Conservation (phyloP, 1,284 basidiomycete genomes). For the Anthracocystis walkeri region DNA sequence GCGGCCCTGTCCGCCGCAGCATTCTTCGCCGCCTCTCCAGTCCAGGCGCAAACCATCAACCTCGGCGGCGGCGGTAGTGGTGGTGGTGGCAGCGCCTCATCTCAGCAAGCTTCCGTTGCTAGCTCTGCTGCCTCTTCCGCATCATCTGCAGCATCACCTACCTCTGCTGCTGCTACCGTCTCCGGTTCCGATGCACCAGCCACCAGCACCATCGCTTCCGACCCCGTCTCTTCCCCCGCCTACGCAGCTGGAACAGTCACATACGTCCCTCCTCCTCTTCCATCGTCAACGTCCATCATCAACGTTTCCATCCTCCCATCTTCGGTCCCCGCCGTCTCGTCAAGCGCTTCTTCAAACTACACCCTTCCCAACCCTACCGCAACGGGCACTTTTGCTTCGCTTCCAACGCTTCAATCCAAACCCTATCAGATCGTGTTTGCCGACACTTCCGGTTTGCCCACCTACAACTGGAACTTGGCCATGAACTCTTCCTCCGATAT, state of each 20-base stretch:
- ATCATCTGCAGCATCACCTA: constrained; percentile 5
- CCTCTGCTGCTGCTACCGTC: constrained; percentile 21
- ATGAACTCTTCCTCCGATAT: constrained; percentile 24
- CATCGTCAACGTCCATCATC: constrained; percentile 24
- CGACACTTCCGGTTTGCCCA: constrained; percentile 41
- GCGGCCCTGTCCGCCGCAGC: constrained; percentile 35
- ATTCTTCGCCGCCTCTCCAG: constrained; percentile 23
- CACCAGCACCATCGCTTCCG: constrained; percentile 29
- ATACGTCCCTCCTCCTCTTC: constrained; percentile 35
- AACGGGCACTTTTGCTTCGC: constrained; percentile 35
- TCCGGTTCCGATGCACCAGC: constrained; percentile 34
- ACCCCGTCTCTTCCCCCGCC: constrained; percentile 29
- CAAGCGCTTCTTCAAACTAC: constrained; percentile 56
- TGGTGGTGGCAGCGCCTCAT: constrained; percentile 6
- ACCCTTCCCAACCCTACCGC: constrained; percentile 52
- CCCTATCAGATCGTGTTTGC: constrained; percentile 53
- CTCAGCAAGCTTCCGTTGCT: constrained; percentile 9
- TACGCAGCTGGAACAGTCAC: constrained; percentile 46
- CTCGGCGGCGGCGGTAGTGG: constrained; percentile 11
- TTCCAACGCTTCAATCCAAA: constrained; percentile 35
- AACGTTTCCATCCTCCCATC: constrained; percentile 39
- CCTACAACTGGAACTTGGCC: constrained; percentile 45
- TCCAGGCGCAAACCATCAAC: constrained; percentile 24
- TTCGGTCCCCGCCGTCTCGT: constrained; percentile 18
- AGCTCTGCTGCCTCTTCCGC: constrained; percentile 12